phyloP scores from a whole-genome alignment of 2,329 filamentous ascomycete genomes.

The Nigrograna mackinnonii region DNA sequence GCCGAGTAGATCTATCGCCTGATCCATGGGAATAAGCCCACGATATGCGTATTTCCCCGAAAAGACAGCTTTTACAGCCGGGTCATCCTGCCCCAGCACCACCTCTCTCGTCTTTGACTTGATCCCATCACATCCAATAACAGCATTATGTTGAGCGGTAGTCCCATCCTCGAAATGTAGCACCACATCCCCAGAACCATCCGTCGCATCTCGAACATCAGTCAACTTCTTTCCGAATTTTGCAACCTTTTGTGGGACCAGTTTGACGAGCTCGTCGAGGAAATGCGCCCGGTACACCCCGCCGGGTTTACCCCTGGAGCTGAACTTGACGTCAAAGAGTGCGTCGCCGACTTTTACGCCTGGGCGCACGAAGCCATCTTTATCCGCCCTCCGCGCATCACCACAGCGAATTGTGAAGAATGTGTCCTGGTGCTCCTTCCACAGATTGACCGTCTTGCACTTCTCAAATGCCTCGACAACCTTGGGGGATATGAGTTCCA shows the following conservation, averaged over 20 bases:
- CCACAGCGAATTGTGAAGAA: conserved; percentile 38
- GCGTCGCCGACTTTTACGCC: conserved; percentile 34
- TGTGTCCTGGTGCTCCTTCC: conserved; percentile 20
- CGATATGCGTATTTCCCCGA: conserved; percentile 66
- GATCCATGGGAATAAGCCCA: conserved; percentile 63
- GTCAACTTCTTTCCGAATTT: conserved; percentile 48
- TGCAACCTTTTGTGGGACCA: conserved; percentile 49
- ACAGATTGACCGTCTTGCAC: conserved; percentile 44
- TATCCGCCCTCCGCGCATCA: conserved; percentile 32
- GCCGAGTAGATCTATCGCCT: conserved; percentile 55
- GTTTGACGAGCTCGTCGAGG: conserved; percentile 53
- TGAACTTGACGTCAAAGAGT: conserved; percentile 29
- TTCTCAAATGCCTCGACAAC: conserved; percentile 44
- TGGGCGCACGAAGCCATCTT: conserved; percentile 27
- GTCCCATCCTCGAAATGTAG: conserved; percentile 53
- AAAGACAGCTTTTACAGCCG: conserved; percentile 54
- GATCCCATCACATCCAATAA: conserved; percentile 69
- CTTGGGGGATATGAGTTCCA: conserved; percentile 56
- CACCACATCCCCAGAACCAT: conserved; percentile 37
- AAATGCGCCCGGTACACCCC: conserved; percentile 55
- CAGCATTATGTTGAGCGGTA: conserved; percentile 49
- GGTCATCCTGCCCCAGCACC: conserved; percentile 53
- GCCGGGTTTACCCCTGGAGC: conserved; percentile 27
- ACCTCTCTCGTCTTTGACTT: conserved; percentile 60
- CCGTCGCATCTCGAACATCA: conserved; percentile 28